Base-by-base conservation (phyloP, 495 filamentous ascomycete genomes). In the Aspergillus coremiiformis region DNA sequence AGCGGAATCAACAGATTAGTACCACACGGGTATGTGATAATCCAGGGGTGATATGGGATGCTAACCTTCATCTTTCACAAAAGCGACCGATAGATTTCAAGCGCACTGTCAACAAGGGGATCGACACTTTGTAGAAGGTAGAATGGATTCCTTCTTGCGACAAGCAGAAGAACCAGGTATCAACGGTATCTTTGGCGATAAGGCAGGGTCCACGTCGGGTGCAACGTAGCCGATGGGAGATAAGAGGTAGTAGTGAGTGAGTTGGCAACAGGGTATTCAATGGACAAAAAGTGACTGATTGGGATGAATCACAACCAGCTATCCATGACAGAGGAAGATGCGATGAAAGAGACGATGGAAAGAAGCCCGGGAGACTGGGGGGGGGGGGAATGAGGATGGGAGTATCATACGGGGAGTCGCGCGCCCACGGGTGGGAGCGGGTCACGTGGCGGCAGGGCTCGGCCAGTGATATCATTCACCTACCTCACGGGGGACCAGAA, bases 391-490 rank as follows among this genome's bases (percentile, higher is more conserved):
- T n/a, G n/a, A n/a, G n/a, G n/a, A n/a, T n/a, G n/a, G n/a, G 49
- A 51, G 37, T 46, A 62, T 21, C 39, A 52, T 52, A 27, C 39
- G 37, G 30, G 20, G 27, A 43, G 37, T 20, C 15, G 45, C 20
- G 27, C 66, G 65, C 57, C 49, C 56, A 50, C 52, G 45, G 50
- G 57, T 41, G 21, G 22, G 30, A 44, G 39, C 33, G 47, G 44
- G 54, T 74, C 71, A 73, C 69, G 70, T 74, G 71, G 46, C 35
- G 45, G 35, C 37, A n/a, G 49, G 30, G 35, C 41, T 52, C 59
- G 60, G 60, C 73, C 73, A 76, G 73, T 76, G 65, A 73, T 57
- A 73, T 56, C 55, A 56, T 66, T 61, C 64, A 53, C 53, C 62
- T 56, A 64, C 71, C 61, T 74, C 73, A 76, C 73, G 71, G 60